Base-by-base conservation (phyloP, 495 filamentous ascomycete genomes). In the Penicillium verhagenii region DNA sequence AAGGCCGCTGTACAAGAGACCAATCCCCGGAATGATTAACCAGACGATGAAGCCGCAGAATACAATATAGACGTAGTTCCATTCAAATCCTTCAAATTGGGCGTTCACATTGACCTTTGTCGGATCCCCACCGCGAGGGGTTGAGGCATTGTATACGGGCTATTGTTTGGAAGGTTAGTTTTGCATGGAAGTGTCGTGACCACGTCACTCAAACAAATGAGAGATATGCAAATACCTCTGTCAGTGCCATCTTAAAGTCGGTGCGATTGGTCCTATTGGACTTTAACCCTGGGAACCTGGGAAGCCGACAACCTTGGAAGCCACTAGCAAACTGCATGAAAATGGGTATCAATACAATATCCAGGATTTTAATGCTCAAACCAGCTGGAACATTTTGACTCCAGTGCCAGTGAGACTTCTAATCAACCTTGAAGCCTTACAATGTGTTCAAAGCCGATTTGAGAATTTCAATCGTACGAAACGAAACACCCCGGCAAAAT, bases 21-120 rank as follows among this genome's bases (percentile, higher is more conserved):
- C 81, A 52, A 84, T 81, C 3, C 81, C 82, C 4, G 82, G 82
- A 13, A 84, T 79, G 40, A 84, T 84, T 42, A 85, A 59, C 77
- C 79, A 84, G 46, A 84, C 81, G 48, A 85, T 70, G 47, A 78
- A 79, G 8, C 65, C 71, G 49, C 79, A 80, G 46, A 78, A 65
- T 25, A 78, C 57, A 38, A 84, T 74, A 55, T 80, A 83, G 53
- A 67, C 67, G 57, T 79, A 78, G 53, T 84, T 75, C 63, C 71
- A 78, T 53, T 78, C 75, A 43, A 74, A 62, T 25, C 80, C 80
- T 9, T 52, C 56, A 56, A 75, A 80, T 58, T 79, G 77, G 11
- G 69, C 68, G 52, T 82, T 82, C 25, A 82, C 78, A 52, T 82
- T 73, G 20, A 79, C 59, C 26, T 71, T 58, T 5, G 68, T 54